Percentiles rank a stretch among this genome's conserved stretches.
Conservation (phyloP, 2,329 filamentous ascomycete genomes). For the Penicillium concentricum region DNA sequence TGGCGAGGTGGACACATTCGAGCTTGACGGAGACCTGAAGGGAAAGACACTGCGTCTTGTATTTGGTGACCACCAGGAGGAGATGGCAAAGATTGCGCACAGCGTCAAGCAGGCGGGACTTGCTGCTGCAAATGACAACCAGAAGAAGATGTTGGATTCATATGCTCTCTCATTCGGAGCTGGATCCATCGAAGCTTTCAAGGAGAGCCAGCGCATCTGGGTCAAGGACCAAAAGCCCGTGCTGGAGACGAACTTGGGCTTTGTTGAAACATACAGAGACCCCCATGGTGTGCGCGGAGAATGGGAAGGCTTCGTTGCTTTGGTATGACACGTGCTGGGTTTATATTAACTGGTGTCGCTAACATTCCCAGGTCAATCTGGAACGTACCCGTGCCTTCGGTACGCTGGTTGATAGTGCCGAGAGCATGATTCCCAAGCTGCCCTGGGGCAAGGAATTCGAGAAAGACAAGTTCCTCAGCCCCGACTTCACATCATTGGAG, state of each 20-base stretch:
- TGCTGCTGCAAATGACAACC: conserved; percentile 70
- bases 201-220: conserved; percentile 77
- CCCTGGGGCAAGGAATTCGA: conserved; percentile 90
- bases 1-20: conserved; percentile 63
- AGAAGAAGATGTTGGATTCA: conserved; percentile 69
- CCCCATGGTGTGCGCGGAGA: conserved; percentile 77
- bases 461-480: conserved; percentile 92
- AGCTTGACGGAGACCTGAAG: conserved; percentile 59
- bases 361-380: conserved; percentile 63
- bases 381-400: conserved; percentile 87
- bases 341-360: conserved; percentile 18
- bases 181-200: conserved; percentile 74
- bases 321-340: conserved; percentile 35
- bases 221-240: conserved; percentile 78
- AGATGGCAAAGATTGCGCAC: conserved; percentile 67
- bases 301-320: conserved; percentile 81
- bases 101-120: conserved; percentile 67
- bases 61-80: conserved; percentile 70
- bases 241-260: conserved; percentile 78
- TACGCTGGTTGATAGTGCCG: conserved; percentile 77
- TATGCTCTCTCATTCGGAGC: conserved; percentile 73
- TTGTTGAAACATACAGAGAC: conserved; percentile 83
- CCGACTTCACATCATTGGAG: conserved; percentile 93
- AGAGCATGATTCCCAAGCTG: conserved; percentile 79
- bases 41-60: conserved; percentile 69